Evolutionary conservation across 106 monocot genomes (phyloP), one percentile per base, ranked within the genome.

Genomic region (Dendrobium nobile): DNA sequence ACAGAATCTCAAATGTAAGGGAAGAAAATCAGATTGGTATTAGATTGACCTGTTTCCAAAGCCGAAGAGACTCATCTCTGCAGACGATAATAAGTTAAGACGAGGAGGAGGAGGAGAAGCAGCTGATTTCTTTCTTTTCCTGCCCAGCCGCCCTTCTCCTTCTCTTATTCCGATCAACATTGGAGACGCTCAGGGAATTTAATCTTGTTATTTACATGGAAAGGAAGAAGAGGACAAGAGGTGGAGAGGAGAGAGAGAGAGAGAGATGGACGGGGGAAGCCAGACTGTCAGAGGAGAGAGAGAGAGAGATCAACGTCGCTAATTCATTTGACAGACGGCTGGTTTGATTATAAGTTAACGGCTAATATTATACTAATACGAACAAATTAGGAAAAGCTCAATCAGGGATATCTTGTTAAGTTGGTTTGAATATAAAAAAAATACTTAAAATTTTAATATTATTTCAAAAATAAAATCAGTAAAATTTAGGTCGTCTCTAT

Each of bases 51-150:
- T 84, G 84, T 67, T 84, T 80, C 84, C 84, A 19, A 84, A 51
- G 48, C 77, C 77, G 33, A 84, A 80, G 37, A 79, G 80, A 22
- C 80, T 84, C 84, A 84, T 84, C 37, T 84, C 47, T 82, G 56
- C 43, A 28, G 11, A 3, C 5, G 26, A 75, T 42, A 4, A 67
- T 55, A 47, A 61, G 64, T 22, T 20, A 9, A 79, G 47, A n/a
- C 27, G 77, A 78, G 4, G 56, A 42, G 42, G 31, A 19, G 51
- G 13, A 13, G 13, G 51, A 51, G 47, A 0, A 51, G 51, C 15
- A 51, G 13, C 15, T 10, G 13, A 45, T 13, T 51, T 15, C 59
- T 58, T 17, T 1, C 28, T 7, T 19, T 24, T 67, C 67, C 56
- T 42, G 22, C 67, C 10, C 13, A 11, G 51, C 51, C 13, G 51